Percentiles rank a stretch among this genome's conserved stretches.
phyloP scores from a whole-genome alignment of 495 filamentous ascomycete genomes.

The Trichoderma asperelloides region DNA sequence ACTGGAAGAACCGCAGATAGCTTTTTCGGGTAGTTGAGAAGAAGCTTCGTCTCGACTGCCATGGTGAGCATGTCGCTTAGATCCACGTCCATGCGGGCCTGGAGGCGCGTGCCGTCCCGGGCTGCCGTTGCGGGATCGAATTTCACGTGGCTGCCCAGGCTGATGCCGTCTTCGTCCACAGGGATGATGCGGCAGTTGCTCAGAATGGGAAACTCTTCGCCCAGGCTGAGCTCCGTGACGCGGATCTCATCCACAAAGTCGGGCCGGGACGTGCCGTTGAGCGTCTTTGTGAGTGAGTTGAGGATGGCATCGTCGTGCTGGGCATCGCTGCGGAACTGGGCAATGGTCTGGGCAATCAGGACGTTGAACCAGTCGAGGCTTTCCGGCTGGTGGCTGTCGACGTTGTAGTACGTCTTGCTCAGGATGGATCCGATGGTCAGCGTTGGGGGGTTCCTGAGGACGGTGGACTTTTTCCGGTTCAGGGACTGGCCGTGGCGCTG shows the following conservation, averaged over 20 bases:
- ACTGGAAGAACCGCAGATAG: conserved; percentile 87
- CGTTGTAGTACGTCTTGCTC: conserved; percentile 95
- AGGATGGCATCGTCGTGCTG: conserved; percentile 85
- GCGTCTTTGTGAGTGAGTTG: conserved; percentile 76
- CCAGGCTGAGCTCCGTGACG: conserved; percentile 85
- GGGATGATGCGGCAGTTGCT: conserved; percentile 94
- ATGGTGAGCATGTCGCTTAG: conserved; percentile 90
- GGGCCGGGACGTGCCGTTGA: conserved; percentile 79
- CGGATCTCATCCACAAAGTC: conserved; percentile 88
- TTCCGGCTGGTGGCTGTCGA: conserved; percentile 93
- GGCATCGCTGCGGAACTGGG: conserved; percentile 87
- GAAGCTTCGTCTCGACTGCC: conserved; percentile 84
- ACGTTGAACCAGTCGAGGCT: conserved; percentile 99
- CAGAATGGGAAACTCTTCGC: conserved; percentile 97
- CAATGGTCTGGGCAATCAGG: conserved; percentile 90
- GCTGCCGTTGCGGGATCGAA: conserved; percentile 39
- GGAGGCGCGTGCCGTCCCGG: conserved; percentile 59
- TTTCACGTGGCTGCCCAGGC: conserved; percentile 37
- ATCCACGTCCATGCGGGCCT: conserved; percentile 94
- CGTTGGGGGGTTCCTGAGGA: conserved; percentile 56
- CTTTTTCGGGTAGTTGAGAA: conserved; percentile 88
- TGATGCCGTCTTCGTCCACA: conserved; percentile 61
- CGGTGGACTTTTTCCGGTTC: conserved; percentile 67
- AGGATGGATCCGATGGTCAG: conserved; percentile 82
- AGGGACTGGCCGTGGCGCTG: conserved; percentile 35